phyloP scores from a whole-genome alignment of 495 filamentous ascomycete genomes.

The Halenospora varia region DNA sequence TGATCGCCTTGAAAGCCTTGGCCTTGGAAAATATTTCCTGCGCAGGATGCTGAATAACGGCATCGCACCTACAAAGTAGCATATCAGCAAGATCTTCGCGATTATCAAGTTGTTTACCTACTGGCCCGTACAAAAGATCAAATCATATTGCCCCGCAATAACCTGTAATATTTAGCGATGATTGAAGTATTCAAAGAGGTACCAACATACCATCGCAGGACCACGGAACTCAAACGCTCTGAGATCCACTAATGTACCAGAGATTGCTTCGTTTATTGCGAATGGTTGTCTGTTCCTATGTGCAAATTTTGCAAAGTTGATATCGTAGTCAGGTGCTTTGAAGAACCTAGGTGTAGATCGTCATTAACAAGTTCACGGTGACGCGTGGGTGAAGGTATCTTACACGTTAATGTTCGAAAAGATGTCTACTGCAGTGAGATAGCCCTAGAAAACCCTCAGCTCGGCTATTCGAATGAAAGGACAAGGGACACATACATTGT shows the following conservation, averaged over 20 bases:
- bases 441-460: conserved; percentile 19
- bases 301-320: conserved; percentile 23
- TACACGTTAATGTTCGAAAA: conserved; percentile 21
- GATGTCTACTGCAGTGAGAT: conserved; percentile 29
- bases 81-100: too few relatives aligned
- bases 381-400: too few relatives aligned
- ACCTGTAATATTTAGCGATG: background rate
- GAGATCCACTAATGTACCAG: background rate
- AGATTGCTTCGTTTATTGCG: conserved; percentile 23
- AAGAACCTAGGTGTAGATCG: conserved; percentile 27
- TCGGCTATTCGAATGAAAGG: conserved; percentile 9
- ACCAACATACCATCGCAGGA: background rate
- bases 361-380: too few relatives aligned
- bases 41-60: conserved; percentile 11
- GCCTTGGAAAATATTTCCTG: conserved; percentile 14
- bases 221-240: background rate
- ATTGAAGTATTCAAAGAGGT: too few relatives aligned
- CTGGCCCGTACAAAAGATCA: conserved; percentile 29
- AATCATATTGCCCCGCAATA: conserved; percentile 31
- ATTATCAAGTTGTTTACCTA: background rate
- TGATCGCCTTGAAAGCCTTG: conserved; percentile 22
- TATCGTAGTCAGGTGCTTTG: conserved; percentile 29
- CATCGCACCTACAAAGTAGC: conserved; percentile 29
- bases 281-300: conserved; percentile 29
- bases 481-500: conserved; percentile 17